Conservation (phyloP, 495 filamentous ascomycete genomes). For the Cercophora scortea region DNA sequence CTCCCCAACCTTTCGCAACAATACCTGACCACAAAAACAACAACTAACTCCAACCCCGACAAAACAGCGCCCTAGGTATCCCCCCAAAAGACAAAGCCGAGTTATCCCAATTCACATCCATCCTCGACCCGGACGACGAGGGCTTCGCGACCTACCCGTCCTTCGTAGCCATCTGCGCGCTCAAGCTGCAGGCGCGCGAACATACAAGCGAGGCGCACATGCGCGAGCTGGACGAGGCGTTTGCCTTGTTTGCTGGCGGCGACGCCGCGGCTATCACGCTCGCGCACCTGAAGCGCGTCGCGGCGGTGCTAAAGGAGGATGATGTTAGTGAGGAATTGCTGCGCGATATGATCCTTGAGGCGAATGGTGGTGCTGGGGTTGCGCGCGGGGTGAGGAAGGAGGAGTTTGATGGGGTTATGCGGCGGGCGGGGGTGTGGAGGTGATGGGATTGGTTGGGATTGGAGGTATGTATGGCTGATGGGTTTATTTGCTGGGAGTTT, state of each 20-base stretch:
- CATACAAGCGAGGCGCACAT: constrained; percentile 44
- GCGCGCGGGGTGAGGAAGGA: constrained; percentile 62
- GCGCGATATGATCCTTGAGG: constrained; percentile 88
- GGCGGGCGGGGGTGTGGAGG: constrained; percentile 70
- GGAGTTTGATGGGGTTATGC: constrained; percentile 84
- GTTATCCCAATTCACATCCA: constrained; percentile 64
- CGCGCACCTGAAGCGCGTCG: constrained; percentile 66
- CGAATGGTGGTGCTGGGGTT: constrained; percentile 71
- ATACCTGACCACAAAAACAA: neutral
- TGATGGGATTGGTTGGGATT: constrained; percentile 13
- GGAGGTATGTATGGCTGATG: neutral
- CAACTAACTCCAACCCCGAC: neutral
- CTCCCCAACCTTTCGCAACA: neutral
- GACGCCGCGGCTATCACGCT: constrained; percentile 57
- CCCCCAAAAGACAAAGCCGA: constrained; percentile 54
- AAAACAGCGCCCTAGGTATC: constrained; percentile 62
- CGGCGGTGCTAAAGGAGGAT: constrained; percentile 75
- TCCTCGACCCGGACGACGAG: constrained; percentile 71
- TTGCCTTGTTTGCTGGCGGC: constrained; percentile 54
- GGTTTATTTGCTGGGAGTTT: neutral
- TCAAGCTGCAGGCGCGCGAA: constrained; percentile 60
- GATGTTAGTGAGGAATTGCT: constrained; percentile 72
- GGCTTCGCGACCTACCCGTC: constrained; percentile 67
- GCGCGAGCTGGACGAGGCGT: constrained; percentile 73
- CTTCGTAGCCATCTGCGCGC: constrained; percentile 78